Conservation (phyloP, 2,329 filamentous ascomycete genomes). For the Orbilia brochopaga region DNA sequence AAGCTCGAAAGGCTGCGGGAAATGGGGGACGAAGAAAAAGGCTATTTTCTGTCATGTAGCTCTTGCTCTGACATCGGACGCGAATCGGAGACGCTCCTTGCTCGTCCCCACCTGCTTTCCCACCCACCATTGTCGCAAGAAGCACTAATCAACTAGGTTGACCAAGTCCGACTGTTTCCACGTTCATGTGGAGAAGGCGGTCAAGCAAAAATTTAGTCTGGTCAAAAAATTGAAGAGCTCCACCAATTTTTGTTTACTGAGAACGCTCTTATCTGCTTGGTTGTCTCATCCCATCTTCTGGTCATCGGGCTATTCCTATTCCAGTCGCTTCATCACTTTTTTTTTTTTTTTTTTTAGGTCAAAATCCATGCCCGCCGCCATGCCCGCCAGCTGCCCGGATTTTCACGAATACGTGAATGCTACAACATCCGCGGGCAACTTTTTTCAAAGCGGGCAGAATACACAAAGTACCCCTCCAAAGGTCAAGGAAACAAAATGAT, state of each 20-base stretch:
- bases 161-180: constrained; percentile 25
- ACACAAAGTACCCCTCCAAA: background rate
- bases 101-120: constrained; percentile 23
- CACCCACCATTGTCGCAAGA: constrained; percentile 34
- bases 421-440: background rate
- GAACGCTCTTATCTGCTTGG: constrained; percentile 47
- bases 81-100: constrained; percentile 51
- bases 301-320: constrained; percentile 47
- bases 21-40: constrained; percentile 13
- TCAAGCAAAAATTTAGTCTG: too few species aligned
- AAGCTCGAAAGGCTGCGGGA: constrained; percentile 10
- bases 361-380: background rate
- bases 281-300: constrained; percentile 51
- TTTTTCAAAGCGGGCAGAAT: background rate
- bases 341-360: constrained; percentile 16
- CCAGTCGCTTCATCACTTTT: constrained; percentile 14
- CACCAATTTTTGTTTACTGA: constrained; percentile 17
- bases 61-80: constrained; percentile 34
- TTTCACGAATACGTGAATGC: too few species aligned
- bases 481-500: too few species aligned
- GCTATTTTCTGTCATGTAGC: constrained; percentile 13
- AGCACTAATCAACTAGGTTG: constrained; percentile 17
- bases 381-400: too few species aligned
- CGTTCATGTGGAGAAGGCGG: constrained; percentile 47
- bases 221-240: constrained; percentile 48